Evolutionary conservation across 2,329 filamentous ascomycete genomes (phyloP).

Genomic region (Aphanocladium album): DNA sequence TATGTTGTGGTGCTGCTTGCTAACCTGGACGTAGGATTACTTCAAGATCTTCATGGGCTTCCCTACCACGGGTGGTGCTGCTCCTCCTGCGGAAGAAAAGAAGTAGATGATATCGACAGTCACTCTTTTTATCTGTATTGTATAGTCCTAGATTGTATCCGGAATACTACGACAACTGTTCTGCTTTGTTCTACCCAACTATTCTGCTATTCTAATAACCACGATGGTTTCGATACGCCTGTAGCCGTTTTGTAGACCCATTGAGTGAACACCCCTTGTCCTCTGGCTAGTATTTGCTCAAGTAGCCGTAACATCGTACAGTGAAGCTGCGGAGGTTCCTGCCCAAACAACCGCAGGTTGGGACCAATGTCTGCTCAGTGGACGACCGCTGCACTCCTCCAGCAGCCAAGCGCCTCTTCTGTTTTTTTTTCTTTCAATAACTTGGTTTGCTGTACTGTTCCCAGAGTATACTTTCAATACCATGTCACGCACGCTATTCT

Average conservation of each 20-base stretch:
- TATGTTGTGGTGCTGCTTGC: slow-evolving; percentile 12
- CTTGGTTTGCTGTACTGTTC: background rate
- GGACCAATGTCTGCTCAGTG: background rate
- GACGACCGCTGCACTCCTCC: background rate
- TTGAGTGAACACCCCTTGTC: background rate
- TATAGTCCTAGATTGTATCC: background rate
- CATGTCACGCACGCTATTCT: background rate
- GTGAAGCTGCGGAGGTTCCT: background rate
- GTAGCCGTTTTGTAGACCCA: too few relatives aligned
- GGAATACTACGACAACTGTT: background rate
- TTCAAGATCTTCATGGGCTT: slow-evolving; percentile 90
- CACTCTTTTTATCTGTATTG: background rate
- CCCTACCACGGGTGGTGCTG: slow-evolving; percentile 71
- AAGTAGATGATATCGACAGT: background rate
- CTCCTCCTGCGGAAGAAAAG: slow-evolving; percentile 46
- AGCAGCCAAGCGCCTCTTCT: background rate
- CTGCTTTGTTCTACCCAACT: background rate
- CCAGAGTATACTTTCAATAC: background rate
- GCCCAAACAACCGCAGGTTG: background rate
- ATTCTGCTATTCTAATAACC: background rate
- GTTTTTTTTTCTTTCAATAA: background rate
- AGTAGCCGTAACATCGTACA: background rate
- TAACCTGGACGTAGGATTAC: slow-evolving; percentile 52
- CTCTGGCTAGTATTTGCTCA: background rate
- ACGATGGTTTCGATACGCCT: background rate